phyloP scores from a whole-genome alignment of 768 basidiomycete genomes.

The Russula griseocarnosa region DNA sequence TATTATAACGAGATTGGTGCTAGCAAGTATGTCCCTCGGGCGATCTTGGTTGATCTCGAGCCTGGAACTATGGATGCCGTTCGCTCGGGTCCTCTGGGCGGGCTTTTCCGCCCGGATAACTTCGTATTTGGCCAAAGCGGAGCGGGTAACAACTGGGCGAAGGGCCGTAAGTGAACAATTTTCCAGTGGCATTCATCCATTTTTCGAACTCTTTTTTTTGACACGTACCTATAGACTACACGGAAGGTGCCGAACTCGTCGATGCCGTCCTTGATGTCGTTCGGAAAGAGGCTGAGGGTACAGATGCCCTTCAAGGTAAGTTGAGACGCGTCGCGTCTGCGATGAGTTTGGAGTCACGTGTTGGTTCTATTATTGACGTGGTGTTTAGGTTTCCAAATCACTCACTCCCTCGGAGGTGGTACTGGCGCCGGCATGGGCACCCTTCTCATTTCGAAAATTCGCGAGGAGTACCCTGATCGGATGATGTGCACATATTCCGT shows the following conservation, averaged over 20 bases:
- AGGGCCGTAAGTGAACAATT: constrained; percentile 78
- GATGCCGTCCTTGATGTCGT: constrained; percentile 98
- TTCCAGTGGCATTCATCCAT: not conserved
- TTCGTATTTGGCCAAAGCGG: constrained; percentile 98
- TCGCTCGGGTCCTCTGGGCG: constrained; percentile 84
- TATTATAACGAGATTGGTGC: constrained; percentile 96
- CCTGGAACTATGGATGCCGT: constrained; percentile 96
- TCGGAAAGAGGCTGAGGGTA: constrained; percentile 97
- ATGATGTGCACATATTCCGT: constrained; percentile 99
- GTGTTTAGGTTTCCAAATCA: constrained; percentile 88
- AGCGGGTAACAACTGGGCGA: constrained; percentile 99
- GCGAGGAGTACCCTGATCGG: constrained; percentile 97
- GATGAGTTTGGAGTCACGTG: constrained; percentile 25
- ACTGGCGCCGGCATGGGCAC: constrained; percentile 99
- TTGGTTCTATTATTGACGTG: constrained; percentile 5
- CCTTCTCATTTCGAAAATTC: constrained; percentile 96
- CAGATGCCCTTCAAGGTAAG: constrained; percentile 92
- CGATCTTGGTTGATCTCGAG: constrained; percentile 95
- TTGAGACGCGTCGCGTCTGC: constrained; percentile 26
- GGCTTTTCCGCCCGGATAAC: constrained; percentile 96
- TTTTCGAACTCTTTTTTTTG: constrained; percentile 10
- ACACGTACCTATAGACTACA: constrained; percentile 59
- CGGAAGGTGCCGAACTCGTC: constrained; percentile 96
- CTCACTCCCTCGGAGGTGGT: constrained; percentile 97
- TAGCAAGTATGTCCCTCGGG: constrained; percentile 98